Base-by-base conservation (phyloP, 768 basidiomycete species). In the Pleurotus ostreatus region DNA sequence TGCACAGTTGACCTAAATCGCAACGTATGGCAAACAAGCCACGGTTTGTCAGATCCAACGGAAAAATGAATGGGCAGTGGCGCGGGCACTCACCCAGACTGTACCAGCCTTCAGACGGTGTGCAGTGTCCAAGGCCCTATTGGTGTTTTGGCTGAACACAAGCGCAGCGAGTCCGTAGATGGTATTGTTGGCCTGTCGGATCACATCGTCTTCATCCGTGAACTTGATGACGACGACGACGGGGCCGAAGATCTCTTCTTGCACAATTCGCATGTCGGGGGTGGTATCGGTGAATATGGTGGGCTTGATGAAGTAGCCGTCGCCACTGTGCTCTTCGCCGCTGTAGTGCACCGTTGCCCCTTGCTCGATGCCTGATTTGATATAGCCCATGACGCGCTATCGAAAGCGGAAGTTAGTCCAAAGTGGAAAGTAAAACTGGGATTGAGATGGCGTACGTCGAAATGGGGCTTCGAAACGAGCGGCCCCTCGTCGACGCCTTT, bases 111-210 rank as follows among this genome's bases (percentile, higher is more conserved):
- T 80, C 59, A 98, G 73, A 57, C 71, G 77, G 67, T 92, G 85
- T 5, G 91, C 88, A 2, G 85, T 83, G 56, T 74, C 72, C 51
- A 95, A 71, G 0, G 90, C 92, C 25, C 87, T 79, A 61, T 79
- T 82, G 73, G 95, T 70, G 70, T 95, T 79, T 64, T 82, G 77
- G 37, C 89, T 86, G 78, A 94, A 97, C 54, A 98, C 84, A 5
- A 89, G 88, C 2, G 89, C 85, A 11, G 92, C 93, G 45, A 97
- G 82, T 57, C 95, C 95, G 69, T 94, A 96, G 23, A 77, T 63
- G 7, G 90, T 88, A 66, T 96, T 87, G 71, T 99, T 99, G 23
- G 93, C 96, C 65, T 83, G 79, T 45, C 68, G 70, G 61, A 91
- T 71, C 41, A 84, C 85, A 55, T 89, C 86, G 61, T 77, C 75